Evolutionary conservation across 176 grass and related monocot genomes (phyloP).

Genomic region (Canna indica): DNA sequence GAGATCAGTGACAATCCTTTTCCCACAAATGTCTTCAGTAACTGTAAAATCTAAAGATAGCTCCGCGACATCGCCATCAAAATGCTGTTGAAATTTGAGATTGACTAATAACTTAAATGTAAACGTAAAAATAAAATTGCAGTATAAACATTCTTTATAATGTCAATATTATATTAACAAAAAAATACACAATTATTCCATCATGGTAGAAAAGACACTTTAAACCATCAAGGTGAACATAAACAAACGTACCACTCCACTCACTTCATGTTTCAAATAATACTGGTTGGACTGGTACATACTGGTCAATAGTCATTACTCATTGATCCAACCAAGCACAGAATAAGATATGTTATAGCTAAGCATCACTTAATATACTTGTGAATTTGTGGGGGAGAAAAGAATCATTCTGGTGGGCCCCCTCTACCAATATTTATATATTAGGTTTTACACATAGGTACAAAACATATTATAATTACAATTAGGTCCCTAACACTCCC

Average conservation of each 20-base stretch:
- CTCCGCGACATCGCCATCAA: constrained; percentile 71
- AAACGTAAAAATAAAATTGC: constrained; percentile 4
- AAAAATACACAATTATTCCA: not conserved
- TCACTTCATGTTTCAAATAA: not conserved
- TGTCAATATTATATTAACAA: not conserved
- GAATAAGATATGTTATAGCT: not conserved
- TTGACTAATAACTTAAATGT: constrained; percentile 6
- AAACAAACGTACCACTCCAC: not conserved
- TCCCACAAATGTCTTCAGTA: constrained; percentile 77
- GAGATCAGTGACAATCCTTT: constrained; percentile 80
- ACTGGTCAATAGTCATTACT: not conserved
- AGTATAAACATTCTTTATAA: not conserved
- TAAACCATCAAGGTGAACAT: not conserved
- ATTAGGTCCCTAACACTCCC: too few species aligned
- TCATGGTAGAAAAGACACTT: not conserved
- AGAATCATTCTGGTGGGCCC: too few species aligned
- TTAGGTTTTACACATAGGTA: too few species aligned
- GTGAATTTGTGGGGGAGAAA: too few species aligned
- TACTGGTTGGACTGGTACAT: not conserved
- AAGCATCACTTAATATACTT: too few species aligned
- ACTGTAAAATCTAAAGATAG: constrained; percentile 94
- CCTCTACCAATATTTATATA: too few species aligned
- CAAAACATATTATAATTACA: too few species aligned
- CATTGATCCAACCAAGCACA: not conserved
- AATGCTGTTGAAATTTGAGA: constrained; percentile 51